Base-by-base conservation (phyloP, 805 yeast species). In the Monosporozyma solicola region DNA sequence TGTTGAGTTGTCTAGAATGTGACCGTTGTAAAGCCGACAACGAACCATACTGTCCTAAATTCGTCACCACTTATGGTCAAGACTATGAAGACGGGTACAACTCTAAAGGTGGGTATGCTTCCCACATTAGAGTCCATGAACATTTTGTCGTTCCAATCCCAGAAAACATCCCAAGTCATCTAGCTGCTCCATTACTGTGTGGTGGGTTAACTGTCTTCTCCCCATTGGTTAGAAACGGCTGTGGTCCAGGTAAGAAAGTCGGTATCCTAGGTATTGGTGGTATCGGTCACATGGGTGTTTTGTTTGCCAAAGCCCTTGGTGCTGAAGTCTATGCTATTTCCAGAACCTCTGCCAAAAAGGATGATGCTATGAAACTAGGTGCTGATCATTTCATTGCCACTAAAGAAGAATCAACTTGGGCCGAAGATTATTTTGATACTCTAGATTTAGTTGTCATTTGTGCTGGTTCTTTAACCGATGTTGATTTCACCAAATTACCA, bases 191-290 rank as follows among this genome's bases (percentile, higher is more conserved):
- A 51, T 72, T 86, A 70, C 69, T 84, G 71, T 85, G 94, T 73
- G 92, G 88, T 53, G 92, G 92, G 50, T 71, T 83, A 64, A 85
- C 92, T n/a, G 83, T 82, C 15, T 85, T 72, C 71, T 78, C 87
- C 13, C 91, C 92, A 53, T 68, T 86, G 59, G 72, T 78, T 54
- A 74, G 83, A 66, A 72, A 73, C 53, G 76, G 75, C 41, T 74
- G 71, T 60, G 79, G 76, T 54, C 74, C 76, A 50, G 81, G 81
- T 51, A 72, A 72, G 56, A 74, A 70, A 51, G 80, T 79, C 50
- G 83, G 80, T 59, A 71, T 80, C 55, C 66, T 79, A 51, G 82
- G 83, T 56, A 74, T 78, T 56, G 83, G 83, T 61, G 83, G 83
- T 46, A 70, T 79, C 58, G 83, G 83, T 25, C 82, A 78, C 64